Evolutionary conservation across 129 eudicot species (phyloP).

Genomic region (Ambrosia trifida): DNA sequence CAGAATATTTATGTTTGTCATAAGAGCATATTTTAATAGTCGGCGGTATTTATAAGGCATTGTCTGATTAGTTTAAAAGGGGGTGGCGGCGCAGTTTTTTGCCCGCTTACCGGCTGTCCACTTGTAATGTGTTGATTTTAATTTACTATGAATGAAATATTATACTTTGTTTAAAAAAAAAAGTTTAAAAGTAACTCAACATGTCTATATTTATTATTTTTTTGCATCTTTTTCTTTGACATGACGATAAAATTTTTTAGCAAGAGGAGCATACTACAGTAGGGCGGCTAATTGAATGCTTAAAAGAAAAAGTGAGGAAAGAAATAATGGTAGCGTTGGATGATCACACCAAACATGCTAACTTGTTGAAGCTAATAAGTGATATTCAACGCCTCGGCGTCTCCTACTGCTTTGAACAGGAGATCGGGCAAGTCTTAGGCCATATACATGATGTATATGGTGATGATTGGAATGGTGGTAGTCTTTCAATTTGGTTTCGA

Average conservation of each 20-base stretch:
- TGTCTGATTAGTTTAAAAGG: too few relatives aligned
- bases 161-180: too few relatives aligned
- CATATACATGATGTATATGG: not conserved
- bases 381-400: not conserved
- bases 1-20: too few relatives aligned
- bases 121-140: too few relatives aligned
- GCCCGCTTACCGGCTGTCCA: too few relatives aligned
- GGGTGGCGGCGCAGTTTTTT: too few relatives aligned
- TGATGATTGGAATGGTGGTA: not conserved
- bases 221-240: too few relatives aligned
- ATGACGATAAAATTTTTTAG: not conserved
- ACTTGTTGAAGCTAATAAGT: not conserved
- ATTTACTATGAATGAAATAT: too few relatives aligned
- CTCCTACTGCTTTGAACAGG: not conserved
- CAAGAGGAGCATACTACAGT: not conserved
- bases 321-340: not conserved
- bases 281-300: not conserved
- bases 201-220: too few relatives aligned
- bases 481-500: constrained; percentile 2
- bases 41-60: too few relatives aligned
- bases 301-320: not conserved
- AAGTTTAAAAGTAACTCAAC: too few relatives aligned
- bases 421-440: not conserved
- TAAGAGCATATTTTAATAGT: too few relatives aligned
- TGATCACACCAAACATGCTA: not conserved